Evolutionary conservation across 441 rosid species (phyloP), one percentile per base, ranked within the genome.

Genomic region (Capsella rubella): DNA sequence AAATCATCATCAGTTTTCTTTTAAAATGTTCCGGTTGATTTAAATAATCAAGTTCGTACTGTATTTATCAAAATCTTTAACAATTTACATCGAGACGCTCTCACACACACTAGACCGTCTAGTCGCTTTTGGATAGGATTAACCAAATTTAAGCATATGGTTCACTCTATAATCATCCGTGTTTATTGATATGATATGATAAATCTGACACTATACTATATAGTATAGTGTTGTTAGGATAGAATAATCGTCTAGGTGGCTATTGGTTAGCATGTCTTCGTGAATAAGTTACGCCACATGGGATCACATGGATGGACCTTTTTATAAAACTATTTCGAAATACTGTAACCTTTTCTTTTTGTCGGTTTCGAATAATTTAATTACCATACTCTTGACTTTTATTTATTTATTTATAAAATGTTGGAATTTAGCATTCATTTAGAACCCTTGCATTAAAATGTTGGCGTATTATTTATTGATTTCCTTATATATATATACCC

Each of bases 241-340:
- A 72, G 14, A 57, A 18, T 57, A 56, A 35, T 6, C 40, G 0
- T 7, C 6, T 39, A 42, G 28, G 35, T 65, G 37, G 47, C 53
- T 14, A 67, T 50, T 74, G 67, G 67, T 50, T 67, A 74, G 79
- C 74, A 61, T 61, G 52, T 75, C 42, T 61, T 53, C n/a, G 37
- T 15, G 57, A 61, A 75, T 46, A 53, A 61, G 35, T 68, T 68
- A 53, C 7, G 13, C 50, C 63, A 54, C 78, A 74, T 67, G 78
- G 47, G 16, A 4, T 40, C 78, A 51, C 74, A 75, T 61, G 37
- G 37, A 21, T 1, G 74, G 69, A 34, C 57, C 58, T 21, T 21
- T 40, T 51, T 1, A 3, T 35, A 1, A 39, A 47, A 37, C 5
- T 29, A 49, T 58, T 50, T 74, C 14, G 55, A 21, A 21, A 21